A percentile compares a stretch with the other conserved stretches of the same genome.
Evolutionary conservation across 73 alveolate species (phyloP).

Genomic region (Paraurostyla sp.): DNA sequence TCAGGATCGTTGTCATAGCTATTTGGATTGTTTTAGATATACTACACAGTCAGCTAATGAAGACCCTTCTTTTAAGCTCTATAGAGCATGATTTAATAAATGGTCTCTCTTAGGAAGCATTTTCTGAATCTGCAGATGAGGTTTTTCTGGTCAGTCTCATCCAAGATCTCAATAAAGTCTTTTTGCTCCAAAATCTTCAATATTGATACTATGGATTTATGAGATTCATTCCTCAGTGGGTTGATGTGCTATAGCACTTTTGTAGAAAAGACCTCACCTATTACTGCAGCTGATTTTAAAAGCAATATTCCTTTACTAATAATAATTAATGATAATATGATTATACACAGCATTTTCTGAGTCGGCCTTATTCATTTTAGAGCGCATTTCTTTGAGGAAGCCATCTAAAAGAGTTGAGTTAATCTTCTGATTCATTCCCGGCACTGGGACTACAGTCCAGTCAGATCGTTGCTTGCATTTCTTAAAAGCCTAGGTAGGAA

Average conservation of each 20-base stretch:
- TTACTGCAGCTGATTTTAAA: constrained; percentile 74
- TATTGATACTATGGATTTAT: constrained; percentile 23
- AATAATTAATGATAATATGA: not conserved
- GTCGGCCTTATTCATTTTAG: constrained; percentile 43
- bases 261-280: constrained; percentile 74
- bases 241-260: constrained; percentile 42
- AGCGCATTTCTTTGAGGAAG: constrained; percentile 49
- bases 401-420: constrained; percentile 65
- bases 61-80: constrained; percentile 73
- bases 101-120: constrained; percentile 71
- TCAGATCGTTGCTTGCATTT: constrained; percentile 60
- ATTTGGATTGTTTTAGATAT: constrained; percentile 71
- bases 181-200: constrained; percentile 56
- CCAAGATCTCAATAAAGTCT: constrained; percentile 75
- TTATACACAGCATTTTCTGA: constrained; percentile 39
- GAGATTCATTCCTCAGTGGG: constrained; percentile 66
- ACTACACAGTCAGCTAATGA: constrained; percentile 61
- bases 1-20: constrained; percentile 60
- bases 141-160: constrained; percentile 68
- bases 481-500: constrained; percentile 15
- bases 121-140: constrained; percentile 66
- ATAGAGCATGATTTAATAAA: constrained; percentile 66
- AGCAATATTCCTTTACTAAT: constrained; percentile 57
- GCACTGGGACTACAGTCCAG: constrained; percentile 75
- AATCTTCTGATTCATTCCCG: constrained; percentile 22